Percentiles rank a stretch among this genome's conserved stretches.
Conservation (phyloP, 2,329 filamentous ascomycete species). For the Scedosporium aurantiacum region DNA sequence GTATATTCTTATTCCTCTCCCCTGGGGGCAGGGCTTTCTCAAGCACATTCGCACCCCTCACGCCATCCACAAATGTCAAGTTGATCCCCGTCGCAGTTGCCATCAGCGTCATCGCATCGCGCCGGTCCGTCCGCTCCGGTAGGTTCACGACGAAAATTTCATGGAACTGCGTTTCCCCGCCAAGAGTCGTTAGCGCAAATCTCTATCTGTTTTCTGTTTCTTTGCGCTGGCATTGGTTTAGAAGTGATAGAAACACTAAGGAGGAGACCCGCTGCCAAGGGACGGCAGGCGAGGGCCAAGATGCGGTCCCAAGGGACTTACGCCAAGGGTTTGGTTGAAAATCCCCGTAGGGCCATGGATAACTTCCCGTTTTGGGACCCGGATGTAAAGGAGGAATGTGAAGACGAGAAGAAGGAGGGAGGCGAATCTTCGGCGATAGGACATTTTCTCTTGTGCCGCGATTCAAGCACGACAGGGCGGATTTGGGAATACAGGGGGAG, state of each 20-base stretch:
- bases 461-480: background rate
- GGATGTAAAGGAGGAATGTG: background rate
- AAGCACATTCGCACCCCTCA: slow-evolving; percentile 24
- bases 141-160: slow-evolving; percentile 43
- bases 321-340: slow-evolving; percentile 7
- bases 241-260: background rate
- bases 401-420: background rate
- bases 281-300: background rate
- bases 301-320: background rate
- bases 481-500: background rate
- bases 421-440: background rate
- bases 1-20: background rate
- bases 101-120: slow-evolving; percentile 36
- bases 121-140: slow-evolving; percentile 36
- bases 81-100: slow-evolving; percentile 32
- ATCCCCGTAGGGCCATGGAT: background rate
- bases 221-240: background rate
- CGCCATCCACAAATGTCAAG: slow-evolving; percentile 35
- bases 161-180: slow-evolving; percentile 28
- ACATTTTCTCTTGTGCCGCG: background rate
- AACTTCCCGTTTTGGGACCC: background rate
- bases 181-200: background rate
- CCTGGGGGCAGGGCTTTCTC: slow-evolving; percentile 23
- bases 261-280: slow-evolving; percentile 1
- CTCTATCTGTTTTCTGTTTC: background rate